These are phyloP conservation scores for Erodium maritimum DNA, from an alignment of 345 rosid species.

Conservation along the genomic window DNA sequence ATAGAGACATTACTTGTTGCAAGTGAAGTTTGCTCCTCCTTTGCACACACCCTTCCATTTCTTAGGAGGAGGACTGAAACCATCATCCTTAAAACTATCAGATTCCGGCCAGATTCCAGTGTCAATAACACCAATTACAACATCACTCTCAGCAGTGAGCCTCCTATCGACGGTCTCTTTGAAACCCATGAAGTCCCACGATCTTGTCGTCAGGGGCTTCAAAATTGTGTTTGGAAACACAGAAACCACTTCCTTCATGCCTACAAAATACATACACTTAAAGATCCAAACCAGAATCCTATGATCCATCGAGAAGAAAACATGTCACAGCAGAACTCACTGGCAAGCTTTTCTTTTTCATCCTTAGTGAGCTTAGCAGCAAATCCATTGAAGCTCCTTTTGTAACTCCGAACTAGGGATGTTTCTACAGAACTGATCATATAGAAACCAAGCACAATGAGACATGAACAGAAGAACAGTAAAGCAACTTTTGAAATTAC, in stretches of 20 bases:
- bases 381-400: conserved; percentile 57
- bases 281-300: not conserved
- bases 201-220: conserved; percentile 37
- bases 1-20: conserved; percentile 16
- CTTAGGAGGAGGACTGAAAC: conserved; percentile 6
- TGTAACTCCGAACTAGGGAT: conserved; percentile 36
- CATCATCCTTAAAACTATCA: not conserved
- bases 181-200: conserved; percentile 52
- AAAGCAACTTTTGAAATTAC: not conserved
- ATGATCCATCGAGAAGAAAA: too few relatives aligned
- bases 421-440: conserved; percentile 15
- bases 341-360: conserved; percentile 29
- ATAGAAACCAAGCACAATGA: conserved; percentile 1
- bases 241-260: conserved; percentile 28
- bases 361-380: too few relatives aligned
- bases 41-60: conserved; percentile 16
- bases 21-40: conserved; percentile 10
- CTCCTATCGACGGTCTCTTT: conserved; percentile 3
- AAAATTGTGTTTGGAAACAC: conserved; percentile 39
- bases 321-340: too few relatives aligned
- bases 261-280: too few relatives aligned
- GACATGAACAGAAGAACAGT: not conserved
- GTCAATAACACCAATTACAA: conserved; percentile 17
- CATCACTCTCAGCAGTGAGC: conserved; percentile 2
- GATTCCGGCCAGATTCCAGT: conserved; percentile 12